These are phyloP conservation scores for Hypocrella siamensis DNA, from an alignment of 2,329 filamentous ascomycete species.

Conservation along the genomic window DNA sequence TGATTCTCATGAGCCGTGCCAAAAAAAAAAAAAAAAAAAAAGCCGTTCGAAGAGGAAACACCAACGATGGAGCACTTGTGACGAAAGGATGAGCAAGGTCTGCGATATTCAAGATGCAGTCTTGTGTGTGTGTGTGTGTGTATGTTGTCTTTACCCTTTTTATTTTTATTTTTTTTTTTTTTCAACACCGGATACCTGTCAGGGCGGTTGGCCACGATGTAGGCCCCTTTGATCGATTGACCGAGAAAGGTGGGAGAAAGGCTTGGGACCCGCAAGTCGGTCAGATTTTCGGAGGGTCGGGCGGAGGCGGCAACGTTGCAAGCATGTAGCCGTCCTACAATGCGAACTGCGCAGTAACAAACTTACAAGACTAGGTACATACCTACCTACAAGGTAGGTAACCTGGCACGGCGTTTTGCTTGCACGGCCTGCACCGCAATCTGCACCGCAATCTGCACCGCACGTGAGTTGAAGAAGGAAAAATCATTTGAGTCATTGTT, in stretches of 20 bases:
- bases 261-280: background rate
- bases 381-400: too few relatives aligned
- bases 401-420: too few relatives aligned
- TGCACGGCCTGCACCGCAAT: too few relatives aligned
- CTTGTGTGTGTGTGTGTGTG: too few relatives aligned
- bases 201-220: background rate
- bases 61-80: too few relatives aligned
- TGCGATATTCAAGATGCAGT: background rate
- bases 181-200: background rate
- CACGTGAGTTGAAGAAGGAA: too few relatives aligned
- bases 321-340: background rate
- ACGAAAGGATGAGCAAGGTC: background rate
- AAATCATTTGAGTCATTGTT: too few relatives aligned
- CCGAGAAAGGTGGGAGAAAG: background rate
- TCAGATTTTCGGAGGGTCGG: conserved; percentile 1
- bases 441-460: too few relatives aligned
- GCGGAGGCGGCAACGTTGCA: background rate
- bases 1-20: too few relatives aligned
- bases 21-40: too few relatives aligned
- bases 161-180: background rate
- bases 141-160: background rate
- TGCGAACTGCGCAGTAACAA: too few relatives aligned
- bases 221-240: background rate
- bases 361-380: background rate
- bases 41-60: background rate